phyloP scores from a whole-genome alignment of 1,139 yeast genomes.

The Pneumocystis wakefieldiae region DNA sequence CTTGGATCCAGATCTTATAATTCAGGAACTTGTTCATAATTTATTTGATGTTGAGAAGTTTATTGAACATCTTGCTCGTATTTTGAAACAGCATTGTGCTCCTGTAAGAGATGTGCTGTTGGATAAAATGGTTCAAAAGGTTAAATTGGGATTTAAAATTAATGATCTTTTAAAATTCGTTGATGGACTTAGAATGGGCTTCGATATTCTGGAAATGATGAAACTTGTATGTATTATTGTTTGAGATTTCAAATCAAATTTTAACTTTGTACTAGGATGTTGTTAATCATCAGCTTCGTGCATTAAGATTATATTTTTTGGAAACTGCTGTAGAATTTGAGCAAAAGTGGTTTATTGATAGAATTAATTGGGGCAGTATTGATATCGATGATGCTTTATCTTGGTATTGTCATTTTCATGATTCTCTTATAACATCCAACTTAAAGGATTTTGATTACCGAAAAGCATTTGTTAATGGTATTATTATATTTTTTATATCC shows the following conservation, averaged over 20 bases:
- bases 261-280: conserved; percentile 35
- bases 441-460: conserved; percentile 11
- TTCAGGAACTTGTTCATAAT: conserved; percentile 60
- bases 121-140: conserved; percentile 43
- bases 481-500: conserved; percentile 29
- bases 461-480: conserved; percentile 14
- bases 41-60: conserved; percentile 54
- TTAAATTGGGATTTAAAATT: conserved; percentile 50
- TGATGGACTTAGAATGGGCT: conserved; percentile 63
- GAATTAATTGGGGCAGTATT: conserved; percentile 51
- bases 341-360: conserved; percentile 66
- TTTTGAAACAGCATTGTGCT: conserved; percentile 75
- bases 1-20: conserved; percentile 59
- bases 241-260: background rate
- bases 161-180: conserved; percentile 43
- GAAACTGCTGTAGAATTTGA: conserved; percentile 90
- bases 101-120: conserved; percentile 93
- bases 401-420: conserved; percentile 33
- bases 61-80: conserved; percentile 54
- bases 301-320: conserved; percentile 66
- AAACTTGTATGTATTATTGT: conserved; percentile 32
- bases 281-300: conserved; percentile 84
- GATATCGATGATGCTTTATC: conserved; percentile 49
- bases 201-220: conserved; percentile 88
- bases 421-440: conserved; percentile 12